These are phyloP conservation scores for Neltuma alba DNA, from an alignment of 306 rosid species.

Conservation along the genomic window DNA sequence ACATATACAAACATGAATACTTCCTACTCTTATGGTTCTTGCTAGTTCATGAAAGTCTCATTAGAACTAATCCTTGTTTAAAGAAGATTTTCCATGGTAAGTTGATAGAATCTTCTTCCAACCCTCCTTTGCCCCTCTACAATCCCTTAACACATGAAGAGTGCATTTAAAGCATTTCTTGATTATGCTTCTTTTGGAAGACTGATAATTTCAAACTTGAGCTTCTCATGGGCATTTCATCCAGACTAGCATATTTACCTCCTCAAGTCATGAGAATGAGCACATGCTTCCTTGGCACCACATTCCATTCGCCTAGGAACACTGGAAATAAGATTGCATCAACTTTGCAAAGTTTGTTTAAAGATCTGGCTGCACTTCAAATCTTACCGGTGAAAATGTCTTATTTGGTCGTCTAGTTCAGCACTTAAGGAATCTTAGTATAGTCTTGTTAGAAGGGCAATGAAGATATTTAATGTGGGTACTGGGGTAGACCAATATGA, in stretches of 20 bases:
- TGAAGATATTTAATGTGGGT: not conserved
- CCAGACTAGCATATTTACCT: not conserved
- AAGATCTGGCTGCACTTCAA: not conserved
- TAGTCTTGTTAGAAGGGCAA: not conserved
- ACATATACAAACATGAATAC: not conserved
- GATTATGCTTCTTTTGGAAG: not conserved
- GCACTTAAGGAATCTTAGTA: constrained; percentile 4
- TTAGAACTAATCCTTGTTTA: not conserved
- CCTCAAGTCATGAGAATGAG: not conserved
- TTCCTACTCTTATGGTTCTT: not conserved
- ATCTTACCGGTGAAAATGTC: not conserved
- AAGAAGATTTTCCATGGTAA: not conserved
- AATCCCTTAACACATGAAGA: not conserved
- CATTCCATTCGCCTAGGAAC: not conserved
- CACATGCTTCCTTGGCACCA: not conserved
- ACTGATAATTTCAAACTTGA: constrained; percentile 8
- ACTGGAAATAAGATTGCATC: constrained; percentile 22
- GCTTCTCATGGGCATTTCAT: not conserved
- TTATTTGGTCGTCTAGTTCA: not conserved
- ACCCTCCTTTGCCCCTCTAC: not conserved
- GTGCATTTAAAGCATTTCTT: constrained; percentile 6
- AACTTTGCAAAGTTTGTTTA: constrained; percentile 11
- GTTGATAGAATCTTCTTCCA: not conserved
- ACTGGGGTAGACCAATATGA: not conserved
- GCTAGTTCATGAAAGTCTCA: not conserved